Conservation (phyloP, 2,329 filamentous ascomycete species). For the Mycocentrospora acerina region DNA sequence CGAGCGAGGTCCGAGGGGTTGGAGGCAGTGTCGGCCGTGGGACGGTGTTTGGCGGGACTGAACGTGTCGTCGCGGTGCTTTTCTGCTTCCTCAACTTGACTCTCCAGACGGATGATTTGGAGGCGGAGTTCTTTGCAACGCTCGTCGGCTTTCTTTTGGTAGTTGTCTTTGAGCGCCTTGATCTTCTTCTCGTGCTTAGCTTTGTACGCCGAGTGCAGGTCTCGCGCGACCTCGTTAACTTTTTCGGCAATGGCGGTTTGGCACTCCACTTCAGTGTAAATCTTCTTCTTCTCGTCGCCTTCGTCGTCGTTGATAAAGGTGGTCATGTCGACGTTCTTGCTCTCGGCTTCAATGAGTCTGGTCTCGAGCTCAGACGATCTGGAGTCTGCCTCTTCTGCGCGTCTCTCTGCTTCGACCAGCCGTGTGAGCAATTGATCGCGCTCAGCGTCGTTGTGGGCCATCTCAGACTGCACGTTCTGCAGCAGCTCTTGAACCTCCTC, state of each 20-base stretch:
- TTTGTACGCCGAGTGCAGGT: constrained; percentile 92
- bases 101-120: constrained; percentile 66
- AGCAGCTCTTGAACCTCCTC: constrained; percentile 84
- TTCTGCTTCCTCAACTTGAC: constrained; percentile 75
- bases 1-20: constrained; percentile 36
- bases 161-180: constrained; percentile 75
- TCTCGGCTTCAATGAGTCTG: constrained; percentile 54
- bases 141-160: constrained; percentile 89
- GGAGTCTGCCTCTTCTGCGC: constrained; percentile 72
- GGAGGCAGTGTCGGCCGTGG: constrained; percentile 14
- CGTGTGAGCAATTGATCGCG: constrained; percentile 75
- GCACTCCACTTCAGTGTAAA: constrained; percentile 47
- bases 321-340: constrained; percentile 72
- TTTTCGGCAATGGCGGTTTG: constrained; percentile 81
- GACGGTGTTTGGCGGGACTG: constrained; percentile 21
- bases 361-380: constrained; percentile 70
- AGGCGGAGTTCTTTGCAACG: constrained; percentile 76
- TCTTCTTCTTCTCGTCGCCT: constrained; percentile 32
- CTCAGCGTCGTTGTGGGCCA: constrained; percentile 75
- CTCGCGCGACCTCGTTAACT: constrained; percentile 71
- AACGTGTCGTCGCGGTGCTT: constrained; percentile 63
- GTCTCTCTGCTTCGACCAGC: constrained; percentile 72
- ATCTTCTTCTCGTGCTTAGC: constrained; percentile 97
- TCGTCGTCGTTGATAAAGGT: constrained; percentile 49
- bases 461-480: constrained; percentile 77